Conservation (phyloP, 1,284 basidiomycete species). For the Schizophyllum commune region DNA sequence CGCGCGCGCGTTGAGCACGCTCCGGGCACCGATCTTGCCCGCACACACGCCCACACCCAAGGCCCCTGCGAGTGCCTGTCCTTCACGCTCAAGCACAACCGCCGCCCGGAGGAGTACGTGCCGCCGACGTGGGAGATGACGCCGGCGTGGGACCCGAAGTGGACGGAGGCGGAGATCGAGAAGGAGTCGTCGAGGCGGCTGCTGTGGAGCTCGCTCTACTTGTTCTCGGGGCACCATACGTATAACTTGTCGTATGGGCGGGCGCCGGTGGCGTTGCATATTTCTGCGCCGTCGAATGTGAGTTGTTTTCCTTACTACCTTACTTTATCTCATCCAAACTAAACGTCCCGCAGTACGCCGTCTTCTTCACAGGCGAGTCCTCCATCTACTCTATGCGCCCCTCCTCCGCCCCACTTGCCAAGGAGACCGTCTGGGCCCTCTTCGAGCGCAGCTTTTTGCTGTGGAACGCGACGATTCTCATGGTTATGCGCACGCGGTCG, state of each 20-base stretch:
- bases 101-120: conserved; percentile 31
- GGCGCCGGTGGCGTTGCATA: conserved; percentile 41
- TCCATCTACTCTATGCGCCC: conserved; percentile 28
- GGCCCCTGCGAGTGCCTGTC: conserved; percentile 41
- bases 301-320: conserved; percentile 19
- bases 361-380: conserved; percentile 65
- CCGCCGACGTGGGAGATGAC: conserved; percentile 56
- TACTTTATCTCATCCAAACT: no score
- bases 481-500: conserved; percentile 35
- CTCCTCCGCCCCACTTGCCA: conserved; percentile 24
- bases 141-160: conserved; percentile 52
- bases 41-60: conserved; percentile 14
- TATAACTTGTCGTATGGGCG: conserved; percentile 44
- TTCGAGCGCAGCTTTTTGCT: conserved; percentile 61
- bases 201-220: conserved; percentile 60
- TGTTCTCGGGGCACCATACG: conserved; percentile 55
- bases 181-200: conserved; percentile 67
- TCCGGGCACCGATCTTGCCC: no score
- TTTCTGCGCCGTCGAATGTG: conserved; percentile 62
- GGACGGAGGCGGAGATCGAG: conserved; percentile 53
- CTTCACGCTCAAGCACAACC: conserved; percentile 32
- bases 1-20: conserved; percentile 9
- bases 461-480: conserved; percentile 63
- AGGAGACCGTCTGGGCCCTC: conserved; percentile 66
- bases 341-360: conserved; percentile 49